phyloP scores from a whole-genome alignment of 306 rosid genomes.

The Leucaena leucocephala region DNA sequence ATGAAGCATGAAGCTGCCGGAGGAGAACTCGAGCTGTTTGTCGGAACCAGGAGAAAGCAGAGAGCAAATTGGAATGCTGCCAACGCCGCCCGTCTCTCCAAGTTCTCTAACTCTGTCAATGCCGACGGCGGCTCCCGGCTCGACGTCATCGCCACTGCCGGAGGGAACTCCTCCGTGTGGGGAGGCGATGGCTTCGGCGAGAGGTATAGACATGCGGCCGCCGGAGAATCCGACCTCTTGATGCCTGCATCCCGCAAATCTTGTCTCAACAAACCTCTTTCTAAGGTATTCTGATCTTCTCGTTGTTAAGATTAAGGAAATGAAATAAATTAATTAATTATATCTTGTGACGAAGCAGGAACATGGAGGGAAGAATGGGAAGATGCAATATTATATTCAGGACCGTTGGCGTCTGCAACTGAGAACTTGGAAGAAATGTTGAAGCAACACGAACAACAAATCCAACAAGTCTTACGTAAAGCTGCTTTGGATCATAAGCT shows the following conservation, averaged over 20 bases:
- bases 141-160: conserved; percentile 44
- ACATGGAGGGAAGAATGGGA: conserved; percentile 45
- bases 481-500: conserved; percentile 57
- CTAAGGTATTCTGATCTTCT: not conserved
- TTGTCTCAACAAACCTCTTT: conserved; percentile 44
- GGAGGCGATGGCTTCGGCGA: conserved; percentile 48
- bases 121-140: conserved; percentile 52
- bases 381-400: conserved; percentile 71
- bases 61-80: conserved; percentile 45
- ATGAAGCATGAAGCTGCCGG: conserved; percentile 34
- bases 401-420: conserved; percentile 65
- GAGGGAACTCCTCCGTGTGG: conserved; percentile 59
- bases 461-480: conserved; percentile 74
- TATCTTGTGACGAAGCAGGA: conserved; percentile 33
- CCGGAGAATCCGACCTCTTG: conserved; percentile 55
- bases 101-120: conserved; percentile 70
- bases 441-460: conserved; percentile 78
- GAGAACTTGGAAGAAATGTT: conserved; percentile 78
- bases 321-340: too few species aligned
- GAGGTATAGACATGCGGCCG: conserved; percentile 49
- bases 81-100: conserved; percentile 47
- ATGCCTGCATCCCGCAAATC: conserved; percentile 48
- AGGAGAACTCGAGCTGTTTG: conserved; percentile 36
- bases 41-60: conserved; percentile 50
- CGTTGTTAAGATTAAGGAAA: too few species aligned